Percentiles rank a stretch among this genome's conserved stretches.
Evolutionary conservation across 2,329 filamentous ascomycete species (phyloP).

Genomic region (Stagonosporopsis tanaceti): DNA sequence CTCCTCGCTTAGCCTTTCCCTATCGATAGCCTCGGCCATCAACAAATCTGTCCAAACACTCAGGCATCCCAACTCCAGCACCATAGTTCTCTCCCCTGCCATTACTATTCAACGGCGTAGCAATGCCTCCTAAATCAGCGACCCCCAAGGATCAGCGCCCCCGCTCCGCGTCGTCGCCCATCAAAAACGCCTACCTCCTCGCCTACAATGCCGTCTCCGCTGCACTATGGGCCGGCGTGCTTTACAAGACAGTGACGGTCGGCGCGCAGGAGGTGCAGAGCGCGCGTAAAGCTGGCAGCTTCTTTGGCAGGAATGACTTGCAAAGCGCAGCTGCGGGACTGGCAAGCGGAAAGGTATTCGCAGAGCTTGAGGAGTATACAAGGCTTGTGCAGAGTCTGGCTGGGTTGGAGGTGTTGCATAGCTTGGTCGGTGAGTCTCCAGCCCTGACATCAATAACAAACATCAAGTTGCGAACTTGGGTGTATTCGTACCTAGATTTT

Average conservation of each 20-base stretch:
- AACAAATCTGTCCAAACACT: conserved; percentile 16
- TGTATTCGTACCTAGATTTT: background rate
- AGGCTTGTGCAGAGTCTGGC: conserved; percentile 87
- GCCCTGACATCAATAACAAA: background rate
- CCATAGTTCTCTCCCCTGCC: background rate
- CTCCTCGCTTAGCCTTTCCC: conserved; percentile 8
- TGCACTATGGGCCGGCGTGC: conserved; percentile 78
- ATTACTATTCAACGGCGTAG: background rate
- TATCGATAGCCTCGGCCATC: conserved; percentile 13
- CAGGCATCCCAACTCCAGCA: conserved; percentile 3
- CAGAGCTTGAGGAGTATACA: conserved; percentile 70
- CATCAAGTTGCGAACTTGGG: background rate
- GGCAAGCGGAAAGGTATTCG: conserved; percentile 62
- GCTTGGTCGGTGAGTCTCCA: conserved; percentile 69
- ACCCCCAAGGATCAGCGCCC: conserved; percentile 8
- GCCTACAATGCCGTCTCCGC: conserved; percentile 85
- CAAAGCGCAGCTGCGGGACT: conserved; percentile 27
- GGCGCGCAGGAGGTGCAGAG: conserved; percentile 34
- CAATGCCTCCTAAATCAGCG: conserved; percentile 33
- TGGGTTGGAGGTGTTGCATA: conserved; percentile 82
- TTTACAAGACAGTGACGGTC: conserved; percentile 72
- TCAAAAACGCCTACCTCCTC: conserved; percentile 70
- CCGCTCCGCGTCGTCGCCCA: conserved; percentile 15
- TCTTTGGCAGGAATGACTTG: conserved; percentile 22
- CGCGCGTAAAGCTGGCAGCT: conserved; percentile 23